A percentile compares a stretch with the other conserved stretches of the same genome.
Evolutionary conservation across 805 yeast genomes (phyloP).

Genomic region (Saccharomyces jurei): DNA sequence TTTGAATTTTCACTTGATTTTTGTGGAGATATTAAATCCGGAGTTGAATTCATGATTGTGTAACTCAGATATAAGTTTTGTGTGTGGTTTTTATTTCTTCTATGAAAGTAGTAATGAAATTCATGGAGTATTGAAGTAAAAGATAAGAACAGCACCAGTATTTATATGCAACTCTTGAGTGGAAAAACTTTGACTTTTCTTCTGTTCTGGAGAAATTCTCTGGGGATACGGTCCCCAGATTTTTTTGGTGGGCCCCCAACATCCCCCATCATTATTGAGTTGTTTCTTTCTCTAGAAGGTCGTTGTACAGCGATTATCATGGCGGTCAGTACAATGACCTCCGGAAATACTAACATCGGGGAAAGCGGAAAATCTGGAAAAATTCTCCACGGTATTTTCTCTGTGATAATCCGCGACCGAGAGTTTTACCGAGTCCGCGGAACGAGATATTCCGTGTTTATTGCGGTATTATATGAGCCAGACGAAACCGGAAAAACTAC

Average conservation of each 20-base stretch:
- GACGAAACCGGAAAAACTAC: neutral
- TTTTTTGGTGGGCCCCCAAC: neutral
- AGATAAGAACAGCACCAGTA: neutral
- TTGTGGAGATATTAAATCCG: conserved; percentile 7
- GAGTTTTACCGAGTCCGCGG: neutral
- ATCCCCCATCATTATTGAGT: neutral
- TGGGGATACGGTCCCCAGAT: neutral
- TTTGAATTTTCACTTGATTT: conserved; percentile 8
- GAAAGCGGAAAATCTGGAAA: neutral
- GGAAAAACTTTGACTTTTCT: neutral
- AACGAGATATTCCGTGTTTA: neutral
- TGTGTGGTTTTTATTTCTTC: neutral
- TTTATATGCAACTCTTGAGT: neutral
- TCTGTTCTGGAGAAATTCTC: neutral
- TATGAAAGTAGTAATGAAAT: neutral
- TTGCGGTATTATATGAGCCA: neutral
- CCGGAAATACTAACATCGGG: neutral
- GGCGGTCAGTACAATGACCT: neutral
- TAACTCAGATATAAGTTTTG: conserved; percentile 1
- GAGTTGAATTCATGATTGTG: conserved; percentile 6
- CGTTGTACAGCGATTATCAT: neutral
- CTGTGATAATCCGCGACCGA: neutral
- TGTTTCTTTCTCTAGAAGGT: neutral
- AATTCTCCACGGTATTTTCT: neutral
- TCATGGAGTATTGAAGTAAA: neutral